A percentile compares a stretch with the other conserved stretches of the same genome.
phyloP scores from a whole-genome alignment of 2,329 filamentous ascomycete genomes.

The Penicillium oxalicum region DNA sequence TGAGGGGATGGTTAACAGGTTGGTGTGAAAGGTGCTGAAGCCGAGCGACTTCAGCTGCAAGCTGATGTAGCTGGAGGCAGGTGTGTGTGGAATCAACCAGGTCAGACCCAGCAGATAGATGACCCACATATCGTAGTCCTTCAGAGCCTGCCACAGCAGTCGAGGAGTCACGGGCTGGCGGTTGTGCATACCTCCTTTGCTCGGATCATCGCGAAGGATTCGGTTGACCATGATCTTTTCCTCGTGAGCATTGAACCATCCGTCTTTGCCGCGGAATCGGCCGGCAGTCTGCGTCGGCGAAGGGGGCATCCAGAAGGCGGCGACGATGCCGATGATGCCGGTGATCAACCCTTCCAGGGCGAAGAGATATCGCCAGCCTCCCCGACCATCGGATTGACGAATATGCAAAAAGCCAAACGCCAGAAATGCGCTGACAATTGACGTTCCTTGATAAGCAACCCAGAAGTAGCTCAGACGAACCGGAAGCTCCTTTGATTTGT shows the following conservation, averaged over 20 bases:
- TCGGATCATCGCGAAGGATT: constrained; percentile 51
- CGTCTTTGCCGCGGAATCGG: constrained; percentile 54
- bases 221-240: constrained; percentile 66
- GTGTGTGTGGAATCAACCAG: constrained; percentile 38
- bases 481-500: constrained; percentile 64
- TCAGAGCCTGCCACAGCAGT: constrained; percentile 47
- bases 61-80: constrained; percentile 35
- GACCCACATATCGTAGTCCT: constrained; percentile 55
- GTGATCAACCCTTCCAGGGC: constrained; percentile 45
- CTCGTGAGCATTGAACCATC: constrained; percentile 63
- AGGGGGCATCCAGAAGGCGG: constrained; percentile 55
- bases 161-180: constrained; percentile 46
- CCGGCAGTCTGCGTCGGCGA: constrained; percentile 62
- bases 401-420: constrained; percentile 42
- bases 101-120: constrained; percentile 47
- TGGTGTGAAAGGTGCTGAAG: constrained; percentile 55
- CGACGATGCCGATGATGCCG: constrained; percentile 49
- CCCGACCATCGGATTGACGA: constrained; percentile 28
- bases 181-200: constrained; percentile 58
- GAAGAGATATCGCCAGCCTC: constrained; percentile 43
- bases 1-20: constrained; percentile 58
- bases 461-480: constrained; percentile 64
- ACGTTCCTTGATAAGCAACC: constrained; percentile 53
- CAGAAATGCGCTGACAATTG: constrained; percentile 44
- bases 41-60: constrained; percentile 47